phyloP scores from a whole-genome alignment of 208 protist species.

The Crithidia expoeki region DNA sequence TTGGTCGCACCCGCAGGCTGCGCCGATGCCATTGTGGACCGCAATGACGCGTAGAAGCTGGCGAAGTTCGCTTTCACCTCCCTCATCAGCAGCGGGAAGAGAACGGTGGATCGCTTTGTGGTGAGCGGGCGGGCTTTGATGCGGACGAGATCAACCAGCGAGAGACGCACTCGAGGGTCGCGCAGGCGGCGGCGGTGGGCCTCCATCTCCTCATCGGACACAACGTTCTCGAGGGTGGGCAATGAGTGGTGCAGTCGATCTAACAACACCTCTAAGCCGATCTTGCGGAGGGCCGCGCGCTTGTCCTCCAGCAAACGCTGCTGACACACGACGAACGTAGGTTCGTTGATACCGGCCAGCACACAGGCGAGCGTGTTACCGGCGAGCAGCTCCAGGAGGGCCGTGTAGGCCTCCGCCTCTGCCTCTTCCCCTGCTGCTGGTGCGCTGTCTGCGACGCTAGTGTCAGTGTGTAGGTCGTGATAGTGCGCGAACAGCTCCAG shows the following conservation, averaged over 20 bases:
- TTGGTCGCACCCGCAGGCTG: slow-evolving; percentile 1
- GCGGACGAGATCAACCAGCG: slow-evolving; percentile 75
- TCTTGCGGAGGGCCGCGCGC: slow-evolving; percentile 59
- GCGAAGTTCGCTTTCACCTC: slow-evolving; percentile 38
- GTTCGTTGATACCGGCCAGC: slow-evolving; percentile 89
- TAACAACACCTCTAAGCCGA: slow-evolving; percentile 87
- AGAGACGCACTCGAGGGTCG: slow-evolving; percentile 81
- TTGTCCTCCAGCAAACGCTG: slow-evolving; percentile 68
- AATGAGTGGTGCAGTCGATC: slow-evolving; percentile 89
- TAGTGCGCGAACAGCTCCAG: slow-evolving; percentile 86
- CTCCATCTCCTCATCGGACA: slow-evolving; percentile 82
- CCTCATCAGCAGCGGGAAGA: slow-evolving; percentile 61
- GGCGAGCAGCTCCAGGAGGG: slow-evolving; percentile 85
- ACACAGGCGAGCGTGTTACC: slow-evolving; percentile 92
- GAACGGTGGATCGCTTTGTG: slow-evolving; percentile 81
- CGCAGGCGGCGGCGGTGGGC: slow-evolving; percentile 71
- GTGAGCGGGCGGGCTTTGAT: slow-evolving; percentile 84
- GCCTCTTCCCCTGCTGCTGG: slow-evolving; percentile 5
- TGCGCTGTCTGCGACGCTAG: neutral
- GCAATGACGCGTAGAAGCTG: slow-evolving; percentile 23
- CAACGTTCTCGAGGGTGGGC: slow-evolving; percentile 82
- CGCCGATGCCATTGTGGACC: slow-evolving; percentile 7
- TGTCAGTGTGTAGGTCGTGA: slow-evolving; percentile 58
- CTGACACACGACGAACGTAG: slow-evolving; percentile 85
- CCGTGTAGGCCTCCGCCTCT: slow-evolving; percentile 78